These are phyloP conservation scores for Pseudotsuga menziesii DNA, from an alignment of 75 land plant species.

Conservation along the genomic window DNA sequence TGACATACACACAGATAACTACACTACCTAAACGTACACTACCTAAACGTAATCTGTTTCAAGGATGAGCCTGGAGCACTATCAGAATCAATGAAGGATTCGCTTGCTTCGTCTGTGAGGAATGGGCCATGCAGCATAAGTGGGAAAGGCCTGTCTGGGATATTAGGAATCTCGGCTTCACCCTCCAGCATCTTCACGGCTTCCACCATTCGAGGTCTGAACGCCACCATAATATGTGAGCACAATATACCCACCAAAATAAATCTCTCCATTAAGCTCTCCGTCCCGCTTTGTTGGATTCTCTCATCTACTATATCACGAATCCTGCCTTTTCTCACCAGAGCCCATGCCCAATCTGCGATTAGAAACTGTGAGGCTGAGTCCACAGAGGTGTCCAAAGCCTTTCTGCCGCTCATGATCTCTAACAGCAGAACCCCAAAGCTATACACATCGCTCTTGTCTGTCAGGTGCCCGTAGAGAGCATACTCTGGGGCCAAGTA, in stretches of 20 bases:
- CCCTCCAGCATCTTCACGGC: conserved; percentile 30
- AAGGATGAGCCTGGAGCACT: neutral
- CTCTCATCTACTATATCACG: conserved; percentile 11
- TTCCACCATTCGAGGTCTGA: conserved; percentile 23
- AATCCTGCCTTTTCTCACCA: conserved; percentile 19
- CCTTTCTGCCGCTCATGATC: conserved; percentile 29
- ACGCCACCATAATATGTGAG: conserved; percentile 37
- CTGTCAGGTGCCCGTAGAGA: conserved; percentile 16
- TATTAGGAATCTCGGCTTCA: conserved; percentile 13
- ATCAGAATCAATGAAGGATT: too few species aligned
- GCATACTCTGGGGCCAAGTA: conserved; percentile 43
- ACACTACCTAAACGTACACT: too few species aligned
- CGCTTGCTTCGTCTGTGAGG: too few species aligned
- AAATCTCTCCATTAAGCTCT: conserved; percentile 21
- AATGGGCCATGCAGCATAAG: neutral
- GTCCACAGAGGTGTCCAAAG: conserved; percentile 17
- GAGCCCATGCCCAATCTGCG: conserved; percentile 30
- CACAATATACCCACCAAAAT: conserved; percentile 30
- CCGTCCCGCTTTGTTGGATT: conserved; percentile 11
- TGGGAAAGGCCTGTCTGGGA: conserved; percentile 29
- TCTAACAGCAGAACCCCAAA: conserved; percentile 38
- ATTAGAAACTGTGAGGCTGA: neutral
- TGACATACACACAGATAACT: neutral
- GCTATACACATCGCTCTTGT: conserved; percentile 36
- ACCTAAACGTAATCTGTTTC: neutral